These are phyloP conservation scores for Quercus mongolica DNA, from an alignment of 306 rosid species.

Conservation along the genomic window DNA sequence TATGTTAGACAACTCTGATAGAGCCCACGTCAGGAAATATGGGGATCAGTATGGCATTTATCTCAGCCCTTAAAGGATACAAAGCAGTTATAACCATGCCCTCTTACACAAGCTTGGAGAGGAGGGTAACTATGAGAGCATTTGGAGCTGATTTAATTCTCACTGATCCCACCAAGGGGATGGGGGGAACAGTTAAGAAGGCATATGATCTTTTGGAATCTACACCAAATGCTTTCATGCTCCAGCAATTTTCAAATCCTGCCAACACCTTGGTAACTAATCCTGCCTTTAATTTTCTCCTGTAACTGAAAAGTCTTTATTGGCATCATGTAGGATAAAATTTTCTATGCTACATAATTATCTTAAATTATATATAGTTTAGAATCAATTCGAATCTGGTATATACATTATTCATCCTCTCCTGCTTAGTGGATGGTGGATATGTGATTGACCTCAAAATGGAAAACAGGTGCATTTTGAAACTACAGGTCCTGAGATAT, in stretches of 20 bases:
- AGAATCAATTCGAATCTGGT: not conserved
- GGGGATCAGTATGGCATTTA: constrained; percentile 89
- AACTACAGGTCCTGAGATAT: constrained; percentile 98
- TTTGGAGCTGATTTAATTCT: constrained; percentile 85
- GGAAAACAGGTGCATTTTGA: constrained; percentile 79
- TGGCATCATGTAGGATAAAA: not conserved
- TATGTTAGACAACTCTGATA: constrained; percentile 59
- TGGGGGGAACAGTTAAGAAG: constrained; percentile 84
- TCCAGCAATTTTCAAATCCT: constrained; percentile 87
- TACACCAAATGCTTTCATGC: constrained; percentile 78
- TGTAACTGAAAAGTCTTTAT: not conserved
- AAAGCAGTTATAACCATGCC: constrained; percentile 85
- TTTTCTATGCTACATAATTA: not conserved
- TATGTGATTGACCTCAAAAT: constrained; percentile 15
- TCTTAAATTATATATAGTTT: not conserved
- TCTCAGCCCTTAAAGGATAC: constrained; percentile 82
- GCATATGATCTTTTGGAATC: constrained; percentile 77
- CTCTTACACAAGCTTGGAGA: constrained; percentile 72
- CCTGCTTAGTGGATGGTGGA: constrained; percentile 6
- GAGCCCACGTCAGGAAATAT: constrained; percentile 94
- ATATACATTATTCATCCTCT: not conserved
- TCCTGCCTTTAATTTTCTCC: not conserved
- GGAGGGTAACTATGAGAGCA: constrained; percentile 80
- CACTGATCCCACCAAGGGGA: constrained; percentile 81
- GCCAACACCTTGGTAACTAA: constrained; percentile 63